Evolutionary conservation across 73 alveolate species (phyloP), one percentile per base, ranked within the genome.

Genomic region (Paramecium primaurelia): DNA sequence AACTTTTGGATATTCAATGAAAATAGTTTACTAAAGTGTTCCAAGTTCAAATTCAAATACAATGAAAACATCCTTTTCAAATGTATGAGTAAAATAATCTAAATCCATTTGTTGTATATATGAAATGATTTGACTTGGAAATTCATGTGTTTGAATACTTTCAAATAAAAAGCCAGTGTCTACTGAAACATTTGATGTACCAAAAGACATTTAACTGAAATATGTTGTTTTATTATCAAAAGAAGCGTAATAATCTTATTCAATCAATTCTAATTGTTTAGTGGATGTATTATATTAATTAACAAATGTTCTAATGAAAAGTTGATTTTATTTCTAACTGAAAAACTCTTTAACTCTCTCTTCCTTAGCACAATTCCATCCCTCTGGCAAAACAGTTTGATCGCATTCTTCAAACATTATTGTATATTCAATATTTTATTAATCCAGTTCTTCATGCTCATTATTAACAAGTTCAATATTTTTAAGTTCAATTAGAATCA

Each of bases 191-290:
- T 73, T 40, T 4, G 87, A 34, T 14, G 59, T 73, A 0, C 20
- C 54, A 16, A 37, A 73, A 6, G 59, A 20, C 22, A 40, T 9
- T 38, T 73, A 18, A 14, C 68, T 73, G 10, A 36, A 73, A 40
- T 73, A 73, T 16, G 84, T 64, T 28, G 84, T 64, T 64, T 73
- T 34, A 73, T 73, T 73, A n/a, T 73, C 87, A 38, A 73, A 73
- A 38, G 59, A 36, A n/a, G 59, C 59, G 6, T 73, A 37, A 16
- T 34, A 37, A 34, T 37, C 87, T 40, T 36, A 16, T 18, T 73
- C 59, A 14, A 73, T 73, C 22, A 40, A 9, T 4, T 73, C 58
- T n/a, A 37, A 14, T 16, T 37, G 11, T 73, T 73, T 73, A 0
- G 58, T 37, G 16, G 58, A 37, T n/a, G 87, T 73, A n/a, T 73